phyloP scores from a whole-genome alignment of 148 eudicot genomes.

The Simmondsia chinensis region DNA sequence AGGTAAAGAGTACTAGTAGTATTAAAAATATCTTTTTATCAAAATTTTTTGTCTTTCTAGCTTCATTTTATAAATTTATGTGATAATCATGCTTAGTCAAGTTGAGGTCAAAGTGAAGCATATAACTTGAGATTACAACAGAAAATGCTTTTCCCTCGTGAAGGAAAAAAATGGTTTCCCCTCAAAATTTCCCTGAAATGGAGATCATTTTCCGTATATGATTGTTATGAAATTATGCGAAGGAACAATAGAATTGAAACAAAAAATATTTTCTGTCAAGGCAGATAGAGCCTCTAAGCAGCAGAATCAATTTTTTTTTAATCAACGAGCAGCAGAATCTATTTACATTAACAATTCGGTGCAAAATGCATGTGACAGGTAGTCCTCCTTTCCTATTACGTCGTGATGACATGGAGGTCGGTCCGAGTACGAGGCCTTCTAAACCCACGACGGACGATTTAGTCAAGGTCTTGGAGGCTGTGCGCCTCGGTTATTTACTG shows the following conservation, averaged over 20 bases:
- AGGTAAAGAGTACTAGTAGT: no score
- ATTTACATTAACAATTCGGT: background rate
- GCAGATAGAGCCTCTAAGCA: no score
- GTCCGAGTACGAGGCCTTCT: slow-evolving; percentile 16
- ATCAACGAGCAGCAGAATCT: no score
- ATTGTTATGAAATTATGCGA: background rate
- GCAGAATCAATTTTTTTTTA: no score
- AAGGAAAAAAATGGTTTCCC: no score
- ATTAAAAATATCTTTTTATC: no score
- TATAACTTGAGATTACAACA: no score
- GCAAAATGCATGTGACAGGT: slow-evolving; percentile 21
- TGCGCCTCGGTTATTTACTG: slow-evolving; percentile 66
- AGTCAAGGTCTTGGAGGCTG: slow-evolving; percentile 67
- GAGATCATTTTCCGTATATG: background rate
- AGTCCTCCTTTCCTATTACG: slow-evolving; percentile 48
- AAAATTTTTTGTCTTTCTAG: no score
- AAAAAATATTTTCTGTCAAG: background rate
- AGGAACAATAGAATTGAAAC: background rate
- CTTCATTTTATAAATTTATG: no score
- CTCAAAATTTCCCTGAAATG: background rate
- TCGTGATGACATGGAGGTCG: slow-evolving; percentile 13
- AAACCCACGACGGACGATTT: slow-evolving; percentile 74
- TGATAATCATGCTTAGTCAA: no score
- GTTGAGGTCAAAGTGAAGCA: no score
- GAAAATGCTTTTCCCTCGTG: no score